Percentiles rank a stretch among this genome's conserved stretches.
phyloP scores from a whole-genome alignment of 305 asterid species.

The Solanum hybrid region DNA sequence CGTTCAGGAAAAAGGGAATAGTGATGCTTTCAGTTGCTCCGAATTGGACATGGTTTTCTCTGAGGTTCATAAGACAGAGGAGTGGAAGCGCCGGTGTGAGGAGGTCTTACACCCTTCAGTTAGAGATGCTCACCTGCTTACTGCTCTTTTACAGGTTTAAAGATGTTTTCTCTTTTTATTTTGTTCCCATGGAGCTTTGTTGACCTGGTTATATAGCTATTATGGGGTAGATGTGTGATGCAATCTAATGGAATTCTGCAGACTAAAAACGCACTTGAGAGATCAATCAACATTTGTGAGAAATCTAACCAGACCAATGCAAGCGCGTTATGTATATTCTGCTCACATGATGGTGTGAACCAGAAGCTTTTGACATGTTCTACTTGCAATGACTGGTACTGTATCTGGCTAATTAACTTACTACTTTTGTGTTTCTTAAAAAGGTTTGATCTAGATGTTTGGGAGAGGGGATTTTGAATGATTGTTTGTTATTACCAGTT shows the following conservation, averaged over 20 bases:
- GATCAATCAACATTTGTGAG: constrained; percentile 45
- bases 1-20: constrained; percentile 64
- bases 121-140: constrained; percentile 33
- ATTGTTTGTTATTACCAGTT: not conserved
- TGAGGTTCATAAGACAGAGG: constrained; percentile 52
- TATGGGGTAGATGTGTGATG: not conserved
- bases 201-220: constrained; percentile 1
- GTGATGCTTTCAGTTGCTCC: constrained; percentile 56
- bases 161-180: constrained; percentile 5
- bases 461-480: not conserved
- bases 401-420: not conserved
- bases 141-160: constrained; percentile 53
- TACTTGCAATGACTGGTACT: constrained; percentile 64
- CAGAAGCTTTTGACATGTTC: constrained; percentile 49
- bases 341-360: constrained; percentile 32
- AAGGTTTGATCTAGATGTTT: not conserved
- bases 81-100: constrained; percentile 53
- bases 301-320: constrained; percentile 19
- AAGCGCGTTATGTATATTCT: constrained; percentile 34
- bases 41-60: constrained; percentile 57
- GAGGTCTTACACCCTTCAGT: constrained; percentile 40
- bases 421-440: not conserved
- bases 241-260: constrained; percentile 25
- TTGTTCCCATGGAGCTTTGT: constrained; percentile 2
- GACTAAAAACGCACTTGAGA: constrained; percentile 45